Conservation (phyloP, 2,329 filamentous ascomycete genomes). For the Epichloe bromicola region DNA sequence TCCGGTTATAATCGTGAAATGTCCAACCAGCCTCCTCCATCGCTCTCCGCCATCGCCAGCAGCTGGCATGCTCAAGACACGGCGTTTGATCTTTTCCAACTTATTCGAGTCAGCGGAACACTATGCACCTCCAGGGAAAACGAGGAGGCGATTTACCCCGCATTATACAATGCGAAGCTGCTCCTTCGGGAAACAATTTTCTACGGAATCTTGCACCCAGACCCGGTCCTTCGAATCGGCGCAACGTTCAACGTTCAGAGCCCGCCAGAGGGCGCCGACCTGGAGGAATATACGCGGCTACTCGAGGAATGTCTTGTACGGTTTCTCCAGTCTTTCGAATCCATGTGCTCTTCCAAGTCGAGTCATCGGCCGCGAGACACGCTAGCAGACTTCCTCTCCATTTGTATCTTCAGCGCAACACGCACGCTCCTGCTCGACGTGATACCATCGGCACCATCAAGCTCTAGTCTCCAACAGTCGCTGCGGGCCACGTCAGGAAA, state of each 20-base stretch:
- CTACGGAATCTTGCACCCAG: slow-evolving; percentile 38
- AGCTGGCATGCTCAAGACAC: slow-evolving; percentile 37
- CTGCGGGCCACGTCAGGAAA: not conserved
- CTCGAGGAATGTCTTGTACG: slow-evolving; percentile 37
- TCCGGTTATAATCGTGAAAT: slow-evolving; percentile 17
- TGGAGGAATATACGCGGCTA: slow-evolving; percentile 32
- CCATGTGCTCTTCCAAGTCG: slow-evolving; percentile 20
- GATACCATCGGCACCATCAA: slow-evolving; percentile 1
- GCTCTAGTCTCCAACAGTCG: not conserved
- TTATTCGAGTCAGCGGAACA: slow-evolving; percentile 36
- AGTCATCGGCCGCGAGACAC: slow-evolving; percentile 30
- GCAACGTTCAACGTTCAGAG: slow-evolving; percentile 11
- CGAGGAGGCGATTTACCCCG: slow-evolving; percentile 36
- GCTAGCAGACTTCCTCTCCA: slow-evolving; percentile 38
- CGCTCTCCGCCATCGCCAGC: slow-evolving; percentile 35
- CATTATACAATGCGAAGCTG: slow-evolving; percentile 40
- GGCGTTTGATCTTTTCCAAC: slow-evolving; percentile 38
- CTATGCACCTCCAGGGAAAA: slow-evolving; percentile 34
- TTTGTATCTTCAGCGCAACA: slow-evolving; percentile 46
- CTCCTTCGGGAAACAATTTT: slow-evolving; percentile 41
- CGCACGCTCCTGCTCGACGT: slow-evolving; percentile 39
- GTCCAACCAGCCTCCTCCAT: slow-evolving; percentile 31
- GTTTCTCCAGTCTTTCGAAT: slow-evolving; percentile 40
- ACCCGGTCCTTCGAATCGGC: slow-evolving; percentile 27
- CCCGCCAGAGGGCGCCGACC: slow-evolving; percentile 29